phyloP scores from a whole-genome alignment of 2,329 filamentous ascomycete genomes.

The Phialemonium atrogriseum region DNA sequence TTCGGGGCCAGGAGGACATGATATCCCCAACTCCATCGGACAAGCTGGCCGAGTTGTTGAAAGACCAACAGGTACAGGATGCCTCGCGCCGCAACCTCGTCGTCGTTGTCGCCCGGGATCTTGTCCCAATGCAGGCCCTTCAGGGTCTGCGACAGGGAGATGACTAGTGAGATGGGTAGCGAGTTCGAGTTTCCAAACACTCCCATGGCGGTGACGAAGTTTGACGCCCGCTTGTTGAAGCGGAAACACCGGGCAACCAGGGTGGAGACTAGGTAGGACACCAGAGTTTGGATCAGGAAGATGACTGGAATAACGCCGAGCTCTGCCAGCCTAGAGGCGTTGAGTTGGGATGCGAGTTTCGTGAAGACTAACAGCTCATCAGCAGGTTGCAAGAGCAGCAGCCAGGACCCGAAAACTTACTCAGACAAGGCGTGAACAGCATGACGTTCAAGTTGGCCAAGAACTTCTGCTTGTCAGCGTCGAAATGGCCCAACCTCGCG shows the following conservation, averaged over 20 bases:
- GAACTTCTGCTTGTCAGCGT: conserved; percentile 93
- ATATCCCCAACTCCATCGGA: conserved; percentile 98
- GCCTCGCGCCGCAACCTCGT: conserved; percentile 86
- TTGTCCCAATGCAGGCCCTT: conserved; percentile 89
- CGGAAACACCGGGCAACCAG: conserved; percentile 66
- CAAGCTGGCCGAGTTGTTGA: conserved; percentile 90
- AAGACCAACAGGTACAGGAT: conserved; percentile 96
- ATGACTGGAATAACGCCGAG: conserved; percentile 93
- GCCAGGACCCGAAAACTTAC: conserved; percentile 40
- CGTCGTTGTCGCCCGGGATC: conserved; percentile 86
- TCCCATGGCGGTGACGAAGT: conserved; percentile 96
- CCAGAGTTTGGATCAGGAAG: conserved; percentile 76
- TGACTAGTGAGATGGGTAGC: conserved; percentile 88
- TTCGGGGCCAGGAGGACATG: conserved; percentile 87
- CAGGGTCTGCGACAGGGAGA: conserved; percentile 88
- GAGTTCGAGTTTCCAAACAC: conserved; percentile 96
- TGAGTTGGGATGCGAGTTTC: conserved; percentile 91
- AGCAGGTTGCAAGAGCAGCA: neutral
- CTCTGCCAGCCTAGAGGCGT: conserved; percentile 80
- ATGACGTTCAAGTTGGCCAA: conserved; percentile 93
- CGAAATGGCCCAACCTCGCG: conserved; percentile 83
- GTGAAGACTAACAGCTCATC: conserved; percentile 64
- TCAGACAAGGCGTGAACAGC: conserved; percentile 93
- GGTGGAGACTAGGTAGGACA: conserved; percentile 74
- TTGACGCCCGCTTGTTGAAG: conserved; percentile 76